phyloP scores from a whole-genome alignment of 176 grass and related monocot genomes.

The Raddia distichophylla region DNA sequence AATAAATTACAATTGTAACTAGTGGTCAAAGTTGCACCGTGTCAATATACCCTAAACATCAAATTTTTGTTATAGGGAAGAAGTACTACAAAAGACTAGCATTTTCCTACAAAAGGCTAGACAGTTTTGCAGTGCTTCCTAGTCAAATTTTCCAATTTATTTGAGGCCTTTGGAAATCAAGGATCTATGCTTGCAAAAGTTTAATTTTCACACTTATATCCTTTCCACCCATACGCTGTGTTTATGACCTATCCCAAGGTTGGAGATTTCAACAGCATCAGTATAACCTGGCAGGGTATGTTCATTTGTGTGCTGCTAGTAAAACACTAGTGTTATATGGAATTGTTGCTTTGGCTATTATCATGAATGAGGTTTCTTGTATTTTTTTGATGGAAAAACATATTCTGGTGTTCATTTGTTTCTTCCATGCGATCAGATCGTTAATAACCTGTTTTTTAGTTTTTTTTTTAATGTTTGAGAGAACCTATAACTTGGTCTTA shows the following conservation, averaged over 20 bases:
- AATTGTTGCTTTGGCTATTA: slow-evolving; percentile 3
- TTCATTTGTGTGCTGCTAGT: neutral
- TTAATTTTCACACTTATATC: neutral
- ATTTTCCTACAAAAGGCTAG: neutral
- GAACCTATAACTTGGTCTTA: slow-evolving; percentile 2
- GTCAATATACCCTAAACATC: too few relatives aligned
- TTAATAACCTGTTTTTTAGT: neutral
- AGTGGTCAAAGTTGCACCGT: too few relatives aligned
- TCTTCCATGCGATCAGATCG: neutral
- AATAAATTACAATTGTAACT: too few relatives aligned
- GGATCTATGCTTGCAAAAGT: neutral
- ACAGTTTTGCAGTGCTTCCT: neutral
- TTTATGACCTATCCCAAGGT: neutral
- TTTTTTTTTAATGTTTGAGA: neutral
- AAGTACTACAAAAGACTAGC: neutral
- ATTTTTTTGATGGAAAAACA: neutral
- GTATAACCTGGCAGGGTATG: neutral
- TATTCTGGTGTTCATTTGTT: neutral
- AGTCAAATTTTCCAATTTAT: neutral
- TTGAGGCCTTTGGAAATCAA: neutral
- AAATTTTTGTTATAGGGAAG: too few relatives aligned
- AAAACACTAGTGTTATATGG: neutral
- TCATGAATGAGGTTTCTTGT: neutral
- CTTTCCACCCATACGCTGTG: neutral
- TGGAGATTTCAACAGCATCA: neutral